Evolutionary conservation across 768 basidiomycete species (phyloP), one percentile per base, ranked within the genome.

Genomic region (Clavaria fumosa): DNA sequence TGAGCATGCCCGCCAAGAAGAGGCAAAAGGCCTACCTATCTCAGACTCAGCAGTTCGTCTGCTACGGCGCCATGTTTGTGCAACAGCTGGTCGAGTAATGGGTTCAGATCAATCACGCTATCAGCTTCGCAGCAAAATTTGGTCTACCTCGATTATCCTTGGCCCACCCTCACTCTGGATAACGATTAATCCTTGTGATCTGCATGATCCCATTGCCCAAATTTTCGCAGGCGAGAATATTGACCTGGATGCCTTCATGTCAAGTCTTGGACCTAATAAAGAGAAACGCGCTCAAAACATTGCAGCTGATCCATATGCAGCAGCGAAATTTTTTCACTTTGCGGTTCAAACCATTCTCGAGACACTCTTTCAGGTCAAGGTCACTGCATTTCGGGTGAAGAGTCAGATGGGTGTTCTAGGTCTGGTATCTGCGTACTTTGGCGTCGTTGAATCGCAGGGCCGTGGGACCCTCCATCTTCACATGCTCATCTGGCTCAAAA

Each of bases 121-220:
- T 4, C 23, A 30, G 1, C 11, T 52, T 2, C 43, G 55, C 0
- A 47, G 47, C 5, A 39, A 59, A 30, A 56, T 64, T 3, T 61
- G 61, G 58, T 47, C 50, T 14, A 62, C 52, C 0, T 36, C 46
- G 0, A 28, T 58, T 0, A n/a, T 23, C 3, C n/a, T 44, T 1
- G 43, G 45, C 2, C 58, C 64, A 11, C 54, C 57, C 1, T 44
- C 40, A 4, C 21, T 66, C 0, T 67, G 63, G 63, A 43, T 64
- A 0, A 67, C 63, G 0, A 60, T 67, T 2, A 67, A 66, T 41
- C 62, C 59, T 1, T 37, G 40, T 0, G 62, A 68, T 43, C 35
- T 57, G 0, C 55, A 63, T 23, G 62, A 67, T 42, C 66, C 65
- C 0, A 53, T 67, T 18, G 56, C 55, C 0, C 62, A 63, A 43